A percentile compares a stretch with the other conserved stretches of the same genome.
phyloP scores from a whole-genome alignment of 2,329 filamentous ascomycete genomes.

The Colletotrichum sp. region DNA sequence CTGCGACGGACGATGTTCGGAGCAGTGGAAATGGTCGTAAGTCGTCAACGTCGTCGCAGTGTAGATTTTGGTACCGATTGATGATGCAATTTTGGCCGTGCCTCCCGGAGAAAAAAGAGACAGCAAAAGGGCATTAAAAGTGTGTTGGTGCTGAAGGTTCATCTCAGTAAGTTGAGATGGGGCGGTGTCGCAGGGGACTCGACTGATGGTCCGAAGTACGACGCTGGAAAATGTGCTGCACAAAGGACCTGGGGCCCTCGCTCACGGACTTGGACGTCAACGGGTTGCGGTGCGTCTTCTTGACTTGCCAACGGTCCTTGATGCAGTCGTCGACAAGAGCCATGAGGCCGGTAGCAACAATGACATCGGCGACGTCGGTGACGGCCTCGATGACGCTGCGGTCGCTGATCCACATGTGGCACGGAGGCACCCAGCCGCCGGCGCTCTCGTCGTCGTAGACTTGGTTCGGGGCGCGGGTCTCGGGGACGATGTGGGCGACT shows the following conservation, averaged over 20 bases:
- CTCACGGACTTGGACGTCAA: constrained; percentile 35
- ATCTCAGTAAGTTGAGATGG: constrained; percentile 40
- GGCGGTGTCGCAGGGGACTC: constrained; percentile 41
- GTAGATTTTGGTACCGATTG: not conserved
- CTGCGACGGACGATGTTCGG: not conserved
- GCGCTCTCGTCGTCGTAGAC: constrained; percentile 73
- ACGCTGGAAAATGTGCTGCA: constrained; percentile 46
- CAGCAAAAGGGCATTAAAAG: not conserved
- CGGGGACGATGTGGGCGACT: constrained; percentile 85
- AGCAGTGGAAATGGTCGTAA: not conserved
- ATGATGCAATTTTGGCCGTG: not conserved
- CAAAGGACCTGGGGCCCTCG: constrained; percentile 37
- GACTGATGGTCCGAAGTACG: constrained; percentile 42
- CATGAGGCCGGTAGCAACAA: constrained; percentile 88
- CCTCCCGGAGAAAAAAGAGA: not conserved
- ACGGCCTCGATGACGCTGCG: constrained; percentile 68
- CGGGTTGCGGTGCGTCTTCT: constrained; percentile 45
- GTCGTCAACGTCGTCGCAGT: not conserved
- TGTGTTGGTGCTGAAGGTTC: not conserved
- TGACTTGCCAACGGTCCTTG: constrained; percentile 72
- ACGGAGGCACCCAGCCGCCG: constrained; percentile 90
- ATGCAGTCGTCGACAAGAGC: constrained; percentile 92
- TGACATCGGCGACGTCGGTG: constrained; percentile 86
- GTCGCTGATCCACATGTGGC: constrained; percentile 89
- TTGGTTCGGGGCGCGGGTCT: constrained; percentile 75